Evolutionary conservation across 441 rosid species (phyloP), one percentile per base, ranked within the genome.

Genomic region (Hura crepitans): DNA sequence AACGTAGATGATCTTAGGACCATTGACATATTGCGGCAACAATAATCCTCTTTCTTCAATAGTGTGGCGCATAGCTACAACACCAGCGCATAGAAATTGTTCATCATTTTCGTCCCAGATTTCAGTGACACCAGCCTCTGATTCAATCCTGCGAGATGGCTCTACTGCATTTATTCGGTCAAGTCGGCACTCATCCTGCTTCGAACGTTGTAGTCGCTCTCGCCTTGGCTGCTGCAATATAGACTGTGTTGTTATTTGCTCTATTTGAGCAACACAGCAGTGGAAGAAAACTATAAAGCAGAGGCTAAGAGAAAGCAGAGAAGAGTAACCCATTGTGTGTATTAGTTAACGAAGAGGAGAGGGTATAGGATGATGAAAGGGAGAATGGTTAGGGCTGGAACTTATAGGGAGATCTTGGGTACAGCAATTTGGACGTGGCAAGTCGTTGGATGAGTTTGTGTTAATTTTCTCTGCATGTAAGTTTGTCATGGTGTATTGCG

Each of bases 151-250:
- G 55, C 81, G 79, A 31, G 71, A 50, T 25, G 97, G 97, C 82
- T 87, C 85, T 4, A 84, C 79, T 17, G 90, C 80, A 39, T 82
- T 73, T 15, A 90, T 81, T 74, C 78, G 72, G 47, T 84, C 75
- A 30, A 92, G 69, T 68, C 80, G 85, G 72, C 93, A 88, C 80
- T 83, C 82, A 51, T 77, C 78, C 55, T 28, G 81, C 66, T 64
- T 75, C 50, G 11, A 67, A 45, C 74, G 81, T 60, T 62, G 79
- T 13, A 3, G 68, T 0, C 56, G 56, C 27, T 8, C 13, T 17
- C 45, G 28, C 71, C 66, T 66, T 13, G 0, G 39, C 15, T 12
- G 30, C 68, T 17, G 58, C 18, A 9, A 28, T 17, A 20, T 5
- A 2, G 13, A 25, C 39, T 35, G 14, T 28, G 28, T 55, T 11